Evolutionary conservation across 176 grass and related monocot genomes (phyloP).

Genomic region (Phragmites australis): DNA sequence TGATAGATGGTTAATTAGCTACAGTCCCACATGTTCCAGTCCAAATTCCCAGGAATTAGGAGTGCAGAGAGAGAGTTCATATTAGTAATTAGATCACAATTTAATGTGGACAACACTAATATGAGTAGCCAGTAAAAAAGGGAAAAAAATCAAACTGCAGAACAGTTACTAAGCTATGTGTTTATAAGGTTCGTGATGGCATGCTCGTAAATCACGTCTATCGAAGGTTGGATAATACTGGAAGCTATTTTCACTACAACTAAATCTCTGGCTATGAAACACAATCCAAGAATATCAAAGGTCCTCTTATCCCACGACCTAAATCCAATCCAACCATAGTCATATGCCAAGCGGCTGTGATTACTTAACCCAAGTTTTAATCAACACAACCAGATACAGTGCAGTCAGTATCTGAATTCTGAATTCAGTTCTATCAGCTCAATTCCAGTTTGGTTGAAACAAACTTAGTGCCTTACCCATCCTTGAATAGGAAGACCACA

Average conservation of each 20-base stretch:
- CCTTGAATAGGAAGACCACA: slow-evolving; percentile 95
- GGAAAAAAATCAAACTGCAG: neutral
- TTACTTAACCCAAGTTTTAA: neutral
- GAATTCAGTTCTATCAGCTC: neutral
- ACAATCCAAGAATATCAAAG: neutral
- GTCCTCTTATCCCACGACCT: neutral
- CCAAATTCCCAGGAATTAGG: neutral
- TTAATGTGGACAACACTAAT: neutral
- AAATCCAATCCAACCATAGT: neutral
- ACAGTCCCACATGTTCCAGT: neutral
- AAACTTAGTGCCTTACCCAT: slow-evolving; percentile 56
- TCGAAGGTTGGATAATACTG: neutral
- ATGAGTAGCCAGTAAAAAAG: neutral
- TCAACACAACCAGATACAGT: neutral
- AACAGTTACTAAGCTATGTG: neutral
- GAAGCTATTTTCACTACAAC: neutral
- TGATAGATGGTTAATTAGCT: slow-evolving; percentile 1
- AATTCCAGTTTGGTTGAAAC: no score
- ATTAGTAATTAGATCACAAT: neutral
- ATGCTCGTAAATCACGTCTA: neutral
- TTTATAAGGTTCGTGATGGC: neutral
- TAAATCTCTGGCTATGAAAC: neutral
- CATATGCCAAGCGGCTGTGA: neutral
- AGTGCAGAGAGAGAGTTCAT: neutral
- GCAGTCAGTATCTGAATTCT: neutral